phyloP scores from a whole-genome alignment of 306 rosid species.

The Trichosanthes cucumerina region DNA sequence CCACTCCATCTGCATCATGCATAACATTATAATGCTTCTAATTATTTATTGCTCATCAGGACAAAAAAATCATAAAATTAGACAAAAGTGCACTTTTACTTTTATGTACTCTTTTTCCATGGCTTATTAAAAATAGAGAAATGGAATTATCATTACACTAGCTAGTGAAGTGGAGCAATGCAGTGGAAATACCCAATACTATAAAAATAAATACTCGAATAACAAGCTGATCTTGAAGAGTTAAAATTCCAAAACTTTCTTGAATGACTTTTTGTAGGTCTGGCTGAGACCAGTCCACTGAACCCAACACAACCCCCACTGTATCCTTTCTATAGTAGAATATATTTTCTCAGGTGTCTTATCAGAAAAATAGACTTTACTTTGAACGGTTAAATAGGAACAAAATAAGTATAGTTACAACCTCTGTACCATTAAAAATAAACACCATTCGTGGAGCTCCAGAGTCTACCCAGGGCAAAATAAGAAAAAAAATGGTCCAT shows the following conservation, averaged over 20 bases:
- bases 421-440: background rate
- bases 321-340: background rate
- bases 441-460: background rate
- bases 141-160: background rate
- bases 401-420: background rate
- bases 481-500: background rate
- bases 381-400: background rate
- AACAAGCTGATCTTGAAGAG: background rate
- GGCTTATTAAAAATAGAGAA: background rate
- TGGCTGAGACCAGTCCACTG: background rate
- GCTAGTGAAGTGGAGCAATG: background rate
- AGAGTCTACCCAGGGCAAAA: background rate
- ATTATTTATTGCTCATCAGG: slow-evolving; percentile 10
- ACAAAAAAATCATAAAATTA: background rate
- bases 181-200: background rate
- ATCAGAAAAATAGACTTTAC: background rate
- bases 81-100: background rate
- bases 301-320: background rate
- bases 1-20: slow-evolving; percentile 79
- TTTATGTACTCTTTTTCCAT: background rate
- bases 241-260: background rate
- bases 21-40: background rate
- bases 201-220: background rate
- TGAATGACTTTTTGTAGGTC: background rate
- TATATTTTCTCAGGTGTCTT: background rate